Percentiles rank a stretch among this genome's conserved stretches.
phyloP scores from a whole-genome alignment of 2,329 filamentous ascomycete species.

The Pezicula carpinea region DNA sequence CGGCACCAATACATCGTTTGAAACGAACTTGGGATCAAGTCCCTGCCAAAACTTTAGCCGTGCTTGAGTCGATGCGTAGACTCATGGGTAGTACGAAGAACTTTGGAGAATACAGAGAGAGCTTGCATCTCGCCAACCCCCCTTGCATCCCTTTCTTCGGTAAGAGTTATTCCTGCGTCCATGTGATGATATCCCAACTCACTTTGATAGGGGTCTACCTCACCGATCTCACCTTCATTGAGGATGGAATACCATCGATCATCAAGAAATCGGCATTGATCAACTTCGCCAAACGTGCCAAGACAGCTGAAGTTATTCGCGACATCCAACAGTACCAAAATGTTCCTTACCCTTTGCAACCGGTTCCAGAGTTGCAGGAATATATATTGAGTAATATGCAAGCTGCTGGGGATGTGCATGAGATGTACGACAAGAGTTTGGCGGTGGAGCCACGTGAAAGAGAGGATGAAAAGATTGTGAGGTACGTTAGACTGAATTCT shows the following conservation, averaged over 20 bases:
- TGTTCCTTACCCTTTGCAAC: slow-evolving; percentile 86
- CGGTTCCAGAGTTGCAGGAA: slow-evolving; percentile 88
- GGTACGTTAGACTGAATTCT: slow-evolving; percentile 41
- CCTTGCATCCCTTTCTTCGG: slow-evolving; percentile 98
- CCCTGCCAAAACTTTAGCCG: slow-evolving; percentile 73
- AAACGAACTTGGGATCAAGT: slow-evolving; percentile 94
- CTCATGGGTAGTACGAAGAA: slow-evolving; percentile 98
- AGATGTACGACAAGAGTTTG: slow-evolving; percentile 98
- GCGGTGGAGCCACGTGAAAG: slow-evolving; percentile 89
- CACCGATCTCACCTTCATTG: slow-evolving; percentile 96
- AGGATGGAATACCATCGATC: slow-evolving; percentile 93
- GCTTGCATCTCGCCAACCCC: slow-evolving; percentile 86
- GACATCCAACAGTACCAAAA: slow-evolving; percentile 99
- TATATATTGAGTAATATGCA: slow-evolving; percentile 98
- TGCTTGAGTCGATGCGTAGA: slow-evolving; percentile 85
- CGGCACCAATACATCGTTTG: slow-evolving; percentile 89
- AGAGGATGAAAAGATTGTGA: slow-evolving; percentile 99
- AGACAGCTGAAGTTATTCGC: slow-evolving; percentile 96
- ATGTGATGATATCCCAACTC: slow-evolving; percentile 5
- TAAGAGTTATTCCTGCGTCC: slow-evolving; percentile 38
- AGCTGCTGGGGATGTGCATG: slow-evolving; percentile 89
- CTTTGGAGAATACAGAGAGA: slow-evolving; percentile 93
- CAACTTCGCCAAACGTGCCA: slow-evolving; percentile 97
- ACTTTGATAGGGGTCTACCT: slow-evolving; percentile 74
- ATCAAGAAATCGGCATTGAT: slow-evolving; percentile 96